Percentiles rank a stretch among this genome's conserved stretches.
phyloP scores from a whole-genome alignment of 306 rosid species.

The Urtica urens region DNA sequence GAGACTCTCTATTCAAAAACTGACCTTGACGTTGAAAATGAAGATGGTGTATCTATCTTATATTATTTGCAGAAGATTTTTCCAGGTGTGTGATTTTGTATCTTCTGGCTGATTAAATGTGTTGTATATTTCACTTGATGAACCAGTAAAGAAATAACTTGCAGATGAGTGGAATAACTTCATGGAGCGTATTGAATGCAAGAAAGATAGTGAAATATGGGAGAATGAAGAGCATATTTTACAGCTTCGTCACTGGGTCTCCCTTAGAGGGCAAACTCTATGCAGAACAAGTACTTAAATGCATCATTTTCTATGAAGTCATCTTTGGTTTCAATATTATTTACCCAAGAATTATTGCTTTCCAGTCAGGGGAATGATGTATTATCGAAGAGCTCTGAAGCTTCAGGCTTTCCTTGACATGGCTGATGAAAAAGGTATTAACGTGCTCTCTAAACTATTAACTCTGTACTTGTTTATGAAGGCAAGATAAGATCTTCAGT shows the following conservation, averaged over 20 bases:
- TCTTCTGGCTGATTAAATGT: constrained; percentile 10
- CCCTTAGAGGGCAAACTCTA: constrained; percentile 92
- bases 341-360: constrained; percentile 15
- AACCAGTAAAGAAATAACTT: constrained; percentile 11
- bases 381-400: constrained; percentile 85
- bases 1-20: constrained; percentile 88
- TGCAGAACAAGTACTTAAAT: constrained; percentile 67
- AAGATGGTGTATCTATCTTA: constrained; percentile 90
- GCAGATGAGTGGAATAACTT: constrained; percentile 97
- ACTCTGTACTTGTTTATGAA: too few relatives aligned
- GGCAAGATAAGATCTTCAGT: not conserved
- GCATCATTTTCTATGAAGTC: constrained; percentile 13
- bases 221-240: constrained; percentile 75
- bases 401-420: constrained; percentile 99
- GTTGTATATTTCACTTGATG: not conserved
- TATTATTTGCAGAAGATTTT: constrained; percentile 91
- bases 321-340: constrained; percentile 12
- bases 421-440: constrained; percentile 78
- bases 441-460: not conserved
- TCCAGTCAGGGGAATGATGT: constrained; percentile 99
- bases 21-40: constrained; percentile 94
- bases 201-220: constrained; percentile 69
- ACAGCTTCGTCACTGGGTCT: constrained; percentile 96
- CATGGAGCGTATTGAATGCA: constrained; percentile 84
- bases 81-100: constrained; percentile 55